A percentile compares a stretch with the other conserved stretches of the same genome.
phyloP scores from a whole-genome alignment of 2,329 filamentous ascomycete species.

The Fusarium napiforme region DNA sequence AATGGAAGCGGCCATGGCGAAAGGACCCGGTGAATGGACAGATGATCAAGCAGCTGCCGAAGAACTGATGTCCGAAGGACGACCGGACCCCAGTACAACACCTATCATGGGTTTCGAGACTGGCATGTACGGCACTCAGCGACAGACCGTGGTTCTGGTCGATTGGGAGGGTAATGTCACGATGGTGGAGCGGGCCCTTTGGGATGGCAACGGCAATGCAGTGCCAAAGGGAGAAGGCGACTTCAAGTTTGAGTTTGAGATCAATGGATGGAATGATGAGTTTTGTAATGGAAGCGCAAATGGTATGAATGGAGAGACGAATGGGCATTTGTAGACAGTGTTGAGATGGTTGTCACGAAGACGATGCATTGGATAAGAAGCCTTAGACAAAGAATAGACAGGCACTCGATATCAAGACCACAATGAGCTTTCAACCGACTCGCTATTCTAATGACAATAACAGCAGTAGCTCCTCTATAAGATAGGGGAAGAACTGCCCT shows the following conservation, averaged over 20 bases:
- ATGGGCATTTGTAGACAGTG: neutral
- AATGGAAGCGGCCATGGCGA: constrained; percentile 56
- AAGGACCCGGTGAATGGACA: constrained; percentile 52
- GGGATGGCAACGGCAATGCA: constrained; percentile 66
- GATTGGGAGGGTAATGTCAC: constrained; percentile 72
- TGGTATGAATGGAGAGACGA: constrained; percentile 10
- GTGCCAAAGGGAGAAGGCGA: constrained; percentile 67
- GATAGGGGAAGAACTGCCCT: neutral
- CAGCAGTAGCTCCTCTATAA: neutral
- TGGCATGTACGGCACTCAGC: constrained; percentile 72
- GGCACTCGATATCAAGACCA: neutral
- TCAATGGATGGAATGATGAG: constrained; percentile 62
- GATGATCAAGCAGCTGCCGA: constrained; percentile 53
- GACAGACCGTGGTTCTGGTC: constrained; percentile 71
- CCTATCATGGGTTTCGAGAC: constrained; percentile 60
- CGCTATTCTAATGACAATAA: neutral
- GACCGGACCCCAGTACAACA: constrained; percentile 51
- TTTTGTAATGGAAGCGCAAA: neutral
- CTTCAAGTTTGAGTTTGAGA: constrained; percentile 64
- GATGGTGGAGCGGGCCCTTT: constrained; percentile 69
- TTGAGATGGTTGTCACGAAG: neutral
- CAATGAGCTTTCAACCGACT: neutral
- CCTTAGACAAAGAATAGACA: neutral
- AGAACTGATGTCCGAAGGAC: constrained; percentile 50
- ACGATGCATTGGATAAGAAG: neutral